Conservation (phyloP, 345 rosid species). For the Gossypium anomalum region DNA sequence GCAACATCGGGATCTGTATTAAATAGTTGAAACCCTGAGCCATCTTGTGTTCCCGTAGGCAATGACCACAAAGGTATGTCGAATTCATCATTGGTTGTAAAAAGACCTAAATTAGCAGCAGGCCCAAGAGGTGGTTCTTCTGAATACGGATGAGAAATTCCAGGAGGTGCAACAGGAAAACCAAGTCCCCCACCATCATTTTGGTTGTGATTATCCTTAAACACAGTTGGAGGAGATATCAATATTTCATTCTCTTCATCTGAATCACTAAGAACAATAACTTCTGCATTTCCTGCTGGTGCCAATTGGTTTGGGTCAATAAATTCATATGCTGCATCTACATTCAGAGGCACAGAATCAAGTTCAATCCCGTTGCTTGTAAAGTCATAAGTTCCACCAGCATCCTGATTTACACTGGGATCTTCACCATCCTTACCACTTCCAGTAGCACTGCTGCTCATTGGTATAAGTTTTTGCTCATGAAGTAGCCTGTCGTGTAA, state of each 20-base stretch:
- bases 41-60: conserved; percentile 59
- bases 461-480: conserved; percentile 58
- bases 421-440: conserved; percentile 97
- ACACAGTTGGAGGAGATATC: conserved; percentile 47
- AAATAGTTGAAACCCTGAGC: conserved; percentile 77
- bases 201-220: conserved; percentile 35
- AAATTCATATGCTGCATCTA: conserved; percentile 49
- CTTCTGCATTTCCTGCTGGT: conserved; percentile 51
- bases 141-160: conserved; percentile 48
- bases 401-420: conserved; percentile 89
- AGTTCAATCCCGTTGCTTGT: conserved; percentile 59
- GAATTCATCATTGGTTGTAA: conserved; percentile 62
- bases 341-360: conserved; percentile 69
- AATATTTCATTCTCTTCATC: conserved; percentile 73
- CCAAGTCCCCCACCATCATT: conserved; percentile 44
- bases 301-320: conserved; percentile 45
- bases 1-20: conserved; percentile 35
- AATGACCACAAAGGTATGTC: conserved; percentile 70
- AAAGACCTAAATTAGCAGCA: conserved; percentile 59
- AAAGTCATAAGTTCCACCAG: conserved; percentile 57
- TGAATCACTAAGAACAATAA: conserved; percentile 88
- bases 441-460: conserved; percentile 91
- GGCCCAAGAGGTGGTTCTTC: conserved; percentile 55
- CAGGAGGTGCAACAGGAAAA: conserved; percentile 59
- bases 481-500: conserved; percentile 42